phyloP scores from a whole-genome alignment of 352 stramenopile genomes.

The Phytophthora podocarpi region DNA sequence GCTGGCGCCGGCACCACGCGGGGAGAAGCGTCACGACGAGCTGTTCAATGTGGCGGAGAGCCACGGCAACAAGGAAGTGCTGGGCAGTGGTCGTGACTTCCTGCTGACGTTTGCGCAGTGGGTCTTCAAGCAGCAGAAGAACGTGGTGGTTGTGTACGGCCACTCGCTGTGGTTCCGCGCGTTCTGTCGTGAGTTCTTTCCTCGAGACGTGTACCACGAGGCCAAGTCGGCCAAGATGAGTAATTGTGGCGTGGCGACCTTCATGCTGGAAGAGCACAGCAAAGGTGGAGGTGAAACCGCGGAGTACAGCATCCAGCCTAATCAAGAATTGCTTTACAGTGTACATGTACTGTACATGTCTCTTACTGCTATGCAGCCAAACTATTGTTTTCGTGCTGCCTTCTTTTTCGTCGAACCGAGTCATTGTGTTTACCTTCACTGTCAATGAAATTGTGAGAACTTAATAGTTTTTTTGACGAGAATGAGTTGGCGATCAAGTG shows the following conservation, averaged over 20 bases:
- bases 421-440: no score
- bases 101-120: slow-evolving; percentile 73
- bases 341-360: no score
- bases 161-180: slow-evolving; percentile 89
- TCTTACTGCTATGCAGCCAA: no score
- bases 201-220: slow-evolving; percentile 38
- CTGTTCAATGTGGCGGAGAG: slow-evolving; percentile 81
- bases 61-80: slow-evolving; percentile 82
- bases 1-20: slow-evolving; percentile 29
- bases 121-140: slow-evolving; percentile 55
- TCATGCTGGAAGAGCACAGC: slow-evolving; percentile 60
- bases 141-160: slow-evolving; percentile 81
- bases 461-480: no score
- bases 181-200: slow-evolving; percentile 85
- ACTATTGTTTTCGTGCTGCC: no score
- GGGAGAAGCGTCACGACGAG: slow-evolving; percentile 59
- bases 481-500: no score
- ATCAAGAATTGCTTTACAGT: no score
- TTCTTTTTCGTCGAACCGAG: no score
- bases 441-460: no score
- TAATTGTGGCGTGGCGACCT: slow-evolving; percentile 83
- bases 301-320: slow-evolving; percentile 45
- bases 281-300: slow-evolving; percentile 22
- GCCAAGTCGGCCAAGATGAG: slow-evolving; percentile 68
- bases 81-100: slow-evolving; percentile 58